Conservation (phyloP, 257 asterid species). For the Petunia axillaris region DNA sequence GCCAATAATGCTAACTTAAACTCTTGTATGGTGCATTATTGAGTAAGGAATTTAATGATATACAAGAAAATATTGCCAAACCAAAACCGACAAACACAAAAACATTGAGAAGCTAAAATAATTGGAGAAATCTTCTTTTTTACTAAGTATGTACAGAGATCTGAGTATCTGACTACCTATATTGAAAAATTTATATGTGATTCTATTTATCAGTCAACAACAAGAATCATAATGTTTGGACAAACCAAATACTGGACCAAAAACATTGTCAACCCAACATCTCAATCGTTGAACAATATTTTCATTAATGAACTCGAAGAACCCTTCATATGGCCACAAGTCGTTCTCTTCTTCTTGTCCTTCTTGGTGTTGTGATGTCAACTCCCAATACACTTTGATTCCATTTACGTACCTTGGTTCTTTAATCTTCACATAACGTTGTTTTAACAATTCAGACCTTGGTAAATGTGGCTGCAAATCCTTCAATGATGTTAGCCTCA, state of each 20-base stretch:
- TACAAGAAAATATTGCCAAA: too few species aligned
- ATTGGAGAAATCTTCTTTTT: too few species aligned
- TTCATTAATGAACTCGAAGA: background rate
- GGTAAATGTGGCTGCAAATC: background rate
- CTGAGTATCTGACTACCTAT: too few species aligned
- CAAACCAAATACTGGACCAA: background rate
- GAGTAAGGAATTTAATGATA: too few species aligned
- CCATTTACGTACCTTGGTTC: background rate
- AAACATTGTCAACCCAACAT: background rate
- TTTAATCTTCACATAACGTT: background rate
- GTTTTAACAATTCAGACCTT: background rate
- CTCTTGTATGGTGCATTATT: too few species aligned
- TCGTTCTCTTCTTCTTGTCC: background rate
- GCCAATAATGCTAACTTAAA: background rate
- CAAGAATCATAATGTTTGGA: background rate
- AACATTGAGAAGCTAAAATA: too few species aligned
- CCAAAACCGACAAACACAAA: too few species aligned
- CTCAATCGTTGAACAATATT: background rate
- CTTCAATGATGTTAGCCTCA: background rate
- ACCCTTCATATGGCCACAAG: accelerated
- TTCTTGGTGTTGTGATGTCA: background rate
- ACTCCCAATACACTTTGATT: background rate
- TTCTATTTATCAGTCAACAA: background rate
- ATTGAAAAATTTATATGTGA: background rate
- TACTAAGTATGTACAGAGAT: background rate